These are phyloP conservation scores for Colletotrichum kahawae DNA, from an alignment of 2,329 filamentous ascomycete species.

Conservation along the genomic window DNA sequence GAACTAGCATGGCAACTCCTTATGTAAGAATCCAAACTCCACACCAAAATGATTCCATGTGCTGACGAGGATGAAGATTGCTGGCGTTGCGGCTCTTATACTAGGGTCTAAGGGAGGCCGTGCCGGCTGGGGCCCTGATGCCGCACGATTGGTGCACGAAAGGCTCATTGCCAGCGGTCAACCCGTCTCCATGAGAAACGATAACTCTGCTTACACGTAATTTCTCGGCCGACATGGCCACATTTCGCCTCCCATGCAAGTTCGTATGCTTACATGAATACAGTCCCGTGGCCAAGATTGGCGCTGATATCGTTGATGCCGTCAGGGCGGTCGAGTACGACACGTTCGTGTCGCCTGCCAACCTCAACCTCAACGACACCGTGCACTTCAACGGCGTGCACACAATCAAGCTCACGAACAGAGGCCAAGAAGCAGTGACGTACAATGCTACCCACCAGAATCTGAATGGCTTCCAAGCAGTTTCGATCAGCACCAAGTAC, in stretches of 20 bases:
- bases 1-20: conserved; percentile 55
- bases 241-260: background rate
- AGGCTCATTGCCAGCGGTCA: conserved; percentile 26
- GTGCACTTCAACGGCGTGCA: conserved; percentile 36
- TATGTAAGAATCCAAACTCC: conserved; percentile 24
- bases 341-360: conserved; percentile 37
- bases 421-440: conserved; percentile 32
- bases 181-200: background rate
- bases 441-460: conserved; percentile 30
- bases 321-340: conserved; percentile 42
- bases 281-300: conserved; percentile 28
- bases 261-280: conserved; percentile 17
- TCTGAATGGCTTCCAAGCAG: background rate
- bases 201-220: background rate
- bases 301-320: conserved; percentile 46
- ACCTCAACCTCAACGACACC: conserved; percentile 49
- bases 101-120: conserved; percentile 35
- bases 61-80: conserved; percentile 29
- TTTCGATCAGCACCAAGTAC: background rate
- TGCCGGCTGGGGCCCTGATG: conserved; percentile 23
- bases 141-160: conserved; percentile 30
- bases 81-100: conserved; percentile 43
- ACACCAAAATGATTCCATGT: background rate
- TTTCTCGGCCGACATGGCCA: background rate
- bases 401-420: conserved; percentile 38